Conservation (phyloP, 441 rosid species). For the Adansonia grandidieri region DNA sequence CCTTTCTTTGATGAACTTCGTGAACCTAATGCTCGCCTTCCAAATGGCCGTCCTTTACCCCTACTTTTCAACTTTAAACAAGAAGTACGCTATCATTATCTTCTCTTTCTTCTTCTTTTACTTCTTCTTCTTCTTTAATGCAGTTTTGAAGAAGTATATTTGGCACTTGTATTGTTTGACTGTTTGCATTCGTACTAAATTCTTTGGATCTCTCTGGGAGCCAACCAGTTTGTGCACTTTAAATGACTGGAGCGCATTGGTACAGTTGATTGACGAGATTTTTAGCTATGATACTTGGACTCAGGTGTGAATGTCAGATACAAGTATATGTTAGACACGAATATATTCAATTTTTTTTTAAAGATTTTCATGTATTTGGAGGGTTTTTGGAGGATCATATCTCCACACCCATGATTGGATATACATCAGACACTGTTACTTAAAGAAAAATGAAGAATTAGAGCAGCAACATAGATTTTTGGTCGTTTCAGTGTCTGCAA, state of each 20-base stretch:
- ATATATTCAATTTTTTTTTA: too few species aligned
- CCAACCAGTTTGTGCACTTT: not conserved
- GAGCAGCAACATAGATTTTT: too few species aligned
- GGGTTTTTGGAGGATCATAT: too few species aligned
- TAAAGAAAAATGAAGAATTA: too few species aligned
- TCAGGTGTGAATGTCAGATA: too few species aligned
- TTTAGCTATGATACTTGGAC: not conserved
- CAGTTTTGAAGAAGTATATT: not conserved
- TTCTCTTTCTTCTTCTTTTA: not conserved
- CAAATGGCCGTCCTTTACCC: conserved; percentile 59
- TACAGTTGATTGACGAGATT: conserved; percentile 1
- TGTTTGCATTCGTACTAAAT: not conserved
- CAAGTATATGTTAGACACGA: too few species aligned
- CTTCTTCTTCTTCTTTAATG: not conserved
- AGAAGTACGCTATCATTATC: conserved; percentile 35
- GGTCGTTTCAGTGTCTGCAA: not conserved
- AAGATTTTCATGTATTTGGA: too few species aligned
- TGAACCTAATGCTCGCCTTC: conserved; percentile 68
- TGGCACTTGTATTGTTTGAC: not conserved
- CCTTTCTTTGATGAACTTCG: conserved; percentile 77
- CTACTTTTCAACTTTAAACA: conserved; percentile 62
- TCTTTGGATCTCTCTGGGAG: not conserved
- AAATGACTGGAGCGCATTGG: not conserved
- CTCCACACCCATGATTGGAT: too few species aligned
- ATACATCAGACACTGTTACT: too few species aligned